phyloP scores from a whole-genome alignment of 805 yeast genomes.

The Wickerhamomyces pijperi region DNA sequence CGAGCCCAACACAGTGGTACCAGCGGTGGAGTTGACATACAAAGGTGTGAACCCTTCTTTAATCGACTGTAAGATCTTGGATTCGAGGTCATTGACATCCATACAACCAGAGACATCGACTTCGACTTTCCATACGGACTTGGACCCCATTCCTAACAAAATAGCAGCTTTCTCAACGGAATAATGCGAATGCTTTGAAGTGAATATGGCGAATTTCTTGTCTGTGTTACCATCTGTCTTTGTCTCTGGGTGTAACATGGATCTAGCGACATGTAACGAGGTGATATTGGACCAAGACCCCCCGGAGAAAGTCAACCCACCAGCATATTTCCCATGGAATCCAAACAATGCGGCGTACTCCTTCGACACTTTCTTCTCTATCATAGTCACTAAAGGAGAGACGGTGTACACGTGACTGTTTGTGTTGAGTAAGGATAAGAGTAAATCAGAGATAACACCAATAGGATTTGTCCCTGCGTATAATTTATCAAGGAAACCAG shows the following conservation, averaged over 20 bases:
- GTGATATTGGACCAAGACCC: conserved; percentile 84
- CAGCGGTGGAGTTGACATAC: conserved; percentile 76
- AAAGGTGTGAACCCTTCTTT: conserved; percentile 58
- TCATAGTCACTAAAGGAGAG: conserved; percentile 66
- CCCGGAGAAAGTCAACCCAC: conserved; percentile 79
- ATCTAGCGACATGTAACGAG: conserved; percentile 66
- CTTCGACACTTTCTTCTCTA: conserved; percentile 58
- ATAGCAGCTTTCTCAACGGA: conserved; percentile 77
- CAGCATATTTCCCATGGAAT: conserved; percentile 42
- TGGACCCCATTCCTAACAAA: conserved; percentile 58
- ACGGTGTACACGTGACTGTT: conserved; percentile 82
- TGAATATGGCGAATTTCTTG: conserved; percentile 54
- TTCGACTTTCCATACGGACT: conserved; percentile 49
- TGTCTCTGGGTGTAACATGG: conserved; percentile 57
- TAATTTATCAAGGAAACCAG: conserved; percentile 74
- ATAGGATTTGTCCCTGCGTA: conserved; percentile 83
- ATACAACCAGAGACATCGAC: conserved; percentile 47
- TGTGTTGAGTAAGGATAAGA: conserved; percentile 63
- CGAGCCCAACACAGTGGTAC: conserved; percentile 82
- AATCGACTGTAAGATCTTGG: conserved; percentile 30
- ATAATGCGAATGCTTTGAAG: conserved; percentile 68
- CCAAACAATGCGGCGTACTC: conserved; percentile 63
- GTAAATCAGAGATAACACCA: conserved; percentile 63
- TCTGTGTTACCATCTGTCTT: conserved; percentile 44
- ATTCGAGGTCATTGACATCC: conserved; percentile 36